Conservation (phyloP, 2,329 filamentous ascomycete species). For the Fusarium setosum region DNA sequence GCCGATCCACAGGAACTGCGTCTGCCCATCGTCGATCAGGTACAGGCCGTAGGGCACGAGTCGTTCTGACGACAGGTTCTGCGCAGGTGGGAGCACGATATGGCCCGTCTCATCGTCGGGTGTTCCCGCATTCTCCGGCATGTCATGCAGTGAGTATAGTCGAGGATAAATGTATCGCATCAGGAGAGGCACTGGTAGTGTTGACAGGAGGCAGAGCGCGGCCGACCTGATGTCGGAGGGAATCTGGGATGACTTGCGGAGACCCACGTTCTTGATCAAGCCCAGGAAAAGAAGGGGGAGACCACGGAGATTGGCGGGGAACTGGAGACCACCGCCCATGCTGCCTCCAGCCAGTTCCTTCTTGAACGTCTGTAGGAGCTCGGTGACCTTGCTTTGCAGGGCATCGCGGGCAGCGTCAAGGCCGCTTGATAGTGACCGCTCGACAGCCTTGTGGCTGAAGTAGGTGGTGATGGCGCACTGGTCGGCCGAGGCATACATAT, state of each 20-base stretch:
- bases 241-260: constrained; percentile 93
- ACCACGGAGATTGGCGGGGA: constrained; percentile 90
- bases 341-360: constrained; percentile 97
- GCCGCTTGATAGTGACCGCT: constrained; percentile 85
- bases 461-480: constrained; percentile 93
- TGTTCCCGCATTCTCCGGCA: constrained; percentile 92
- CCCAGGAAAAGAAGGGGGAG: constrained; percentile 92
- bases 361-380: constrained; percentile 93
- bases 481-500: constrained; percentile 94
- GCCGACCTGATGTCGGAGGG: constrained; percentile 94
- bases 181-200: constrained; percentile 86
- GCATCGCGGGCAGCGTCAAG: constrained; percentile 92
- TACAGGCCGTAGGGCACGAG: constrained; percentile 93
- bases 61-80: constrained; percentile 89
- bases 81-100: constrained; percentile 84
- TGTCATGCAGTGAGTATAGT: constrained; percentile 91
- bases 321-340: constrained; percentile 93
- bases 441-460: constrained; percentile 97
- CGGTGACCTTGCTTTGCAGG: constrained; percentile 89
- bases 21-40: constrained; percentile 96
- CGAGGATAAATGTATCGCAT: constrained; percentile 93
- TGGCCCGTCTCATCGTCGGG: constrained; percentile 88
- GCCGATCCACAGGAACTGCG: constrained; percentile 97
- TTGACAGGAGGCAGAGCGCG: constrained; percentile 93
- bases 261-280: constrained; percentile 94